A percentile compares a stretch with the other conserved stretches of the same genome.
phyloP scores from a whole-genome alignment of 257 asterid species.

The Linderniella brevidens region DNA sequence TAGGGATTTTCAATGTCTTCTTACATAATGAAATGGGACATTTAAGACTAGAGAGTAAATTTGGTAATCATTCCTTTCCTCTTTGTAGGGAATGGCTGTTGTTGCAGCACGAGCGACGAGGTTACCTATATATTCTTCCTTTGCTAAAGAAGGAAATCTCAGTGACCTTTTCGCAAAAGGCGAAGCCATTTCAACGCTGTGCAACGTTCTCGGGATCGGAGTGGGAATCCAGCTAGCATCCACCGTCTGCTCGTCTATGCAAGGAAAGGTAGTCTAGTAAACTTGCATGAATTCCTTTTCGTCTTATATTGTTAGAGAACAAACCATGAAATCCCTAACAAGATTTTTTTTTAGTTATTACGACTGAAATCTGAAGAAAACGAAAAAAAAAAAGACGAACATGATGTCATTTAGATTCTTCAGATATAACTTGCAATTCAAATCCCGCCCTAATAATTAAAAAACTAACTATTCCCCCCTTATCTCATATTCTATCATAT shows the following conservation, averaged over 20 bases:
- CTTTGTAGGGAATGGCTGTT: constrained; percentile 85
- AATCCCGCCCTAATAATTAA: too few relatives aligned
- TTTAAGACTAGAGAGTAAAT: constrained; percentile 5
- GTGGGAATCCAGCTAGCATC: constrained; percentile 91
- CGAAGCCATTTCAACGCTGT: constrained; percentile 90
- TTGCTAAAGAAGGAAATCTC: constrained; percentile 97
- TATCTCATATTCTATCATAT: too few relatives aligned
- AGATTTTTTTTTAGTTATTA: too few relatives aligned
- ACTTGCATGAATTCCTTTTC: too few relatives aligned
- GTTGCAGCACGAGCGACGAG: constrained; percentile 99
- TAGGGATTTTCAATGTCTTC: too few relatives aligned
- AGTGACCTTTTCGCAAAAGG: constrained; percentile 98
- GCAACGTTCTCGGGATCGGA: constrained; percentile 80
- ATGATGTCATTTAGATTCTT: too few relatives aligned
- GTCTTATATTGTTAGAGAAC: too few relatives aligned
- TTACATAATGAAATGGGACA: not conserved
- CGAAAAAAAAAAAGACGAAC: too few relatives aligned
- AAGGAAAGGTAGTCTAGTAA: constrained; percentile 60
- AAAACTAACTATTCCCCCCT: not conserved
- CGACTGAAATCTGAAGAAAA: too few relatives aligned
- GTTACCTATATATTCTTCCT: constrained; percentile 86
- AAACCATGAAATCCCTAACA: too few relatives aligned
- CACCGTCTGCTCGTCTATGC: constrained; percentile 65
- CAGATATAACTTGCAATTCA: too few relatives aligned
- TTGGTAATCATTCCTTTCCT: constrained; percentile 12